Conservation (phyloP, 768 basidiomycete species). For the Pleurotus djamor region DNA sequence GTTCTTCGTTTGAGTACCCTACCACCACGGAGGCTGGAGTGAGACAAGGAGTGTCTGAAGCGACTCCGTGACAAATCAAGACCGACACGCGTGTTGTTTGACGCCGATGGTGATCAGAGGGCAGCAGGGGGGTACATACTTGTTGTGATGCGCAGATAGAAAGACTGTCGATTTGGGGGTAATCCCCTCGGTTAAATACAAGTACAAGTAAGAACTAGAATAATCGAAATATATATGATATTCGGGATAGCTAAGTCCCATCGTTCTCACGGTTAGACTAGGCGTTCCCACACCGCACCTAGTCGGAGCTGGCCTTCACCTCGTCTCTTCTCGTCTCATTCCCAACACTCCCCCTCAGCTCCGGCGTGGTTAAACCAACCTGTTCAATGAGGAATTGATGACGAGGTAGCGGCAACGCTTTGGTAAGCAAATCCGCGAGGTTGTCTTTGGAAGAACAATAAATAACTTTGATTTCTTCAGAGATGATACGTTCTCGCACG, state of each 20-base stretch:
- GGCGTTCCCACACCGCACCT: neutral
- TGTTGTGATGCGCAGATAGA: slow-evolving; percentile 13
- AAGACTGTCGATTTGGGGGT: neutral
- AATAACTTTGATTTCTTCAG: slow-evolving; percentile 13
- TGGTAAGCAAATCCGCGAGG: slow-evolving; percentile 38
- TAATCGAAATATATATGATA: neutral
- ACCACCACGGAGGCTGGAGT: too few relatives aligned
- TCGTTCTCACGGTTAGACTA: neutral
- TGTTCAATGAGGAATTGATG: too few relatives aligned
- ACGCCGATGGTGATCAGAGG: too few relatives aligned
- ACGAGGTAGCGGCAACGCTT: slow-evolving; percentile 9
- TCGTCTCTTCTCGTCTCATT: neutral
- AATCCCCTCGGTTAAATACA: neutral
- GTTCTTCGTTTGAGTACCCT: too few relatives aligned
- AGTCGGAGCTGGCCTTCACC: neutral
- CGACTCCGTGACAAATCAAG: too few relatives aligned
- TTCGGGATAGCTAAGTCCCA: neutral
- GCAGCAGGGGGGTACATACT: too few relatives aligned
- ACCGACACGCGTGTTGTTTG: too few relatives aligned
- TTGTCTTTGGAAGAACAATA: slow-evolving; percentile 25
- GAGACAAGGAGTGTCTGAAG: too few relatives aligned
- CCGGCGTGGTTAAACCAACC: too few relatives aligned
- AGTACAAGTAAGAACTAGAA: neutral
- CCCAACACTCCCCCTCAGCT: too few relatives aligned
- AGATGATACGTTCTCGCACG: slow-evolving; percentile 14